A percentile compares a stretch with the other conserved stretches of the same genome.
phyloP scores from a whole-genome alignment of 2,329 filamentous ascomycete genomes.

The Cordyceps farinosa region DNA sequence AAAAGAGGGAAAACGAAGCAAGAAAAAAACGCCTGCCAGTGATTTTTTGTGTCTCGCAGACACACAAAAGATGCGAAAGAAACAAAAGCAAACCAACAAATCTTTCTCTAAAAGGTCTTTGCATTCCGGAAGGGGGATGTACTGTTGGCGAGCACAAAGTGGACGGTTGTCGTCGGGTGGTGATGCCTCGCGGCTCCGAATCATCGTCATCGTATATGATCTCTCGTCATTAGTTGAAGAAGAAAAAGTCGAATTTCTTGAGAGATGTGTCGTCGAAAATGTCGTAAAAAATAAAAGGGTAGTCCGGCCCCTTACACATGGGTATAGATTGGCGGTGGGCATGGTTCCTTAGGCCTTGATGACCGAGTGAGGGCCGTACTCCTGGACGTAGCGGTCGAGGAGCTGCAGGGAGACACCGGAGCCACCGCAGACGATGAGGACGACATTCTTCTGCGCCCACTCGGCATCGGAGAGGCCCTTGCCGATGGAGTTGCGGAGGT shows the following conservation, averaged over 20 bases:
- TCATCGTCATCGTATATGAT: conserved; percentile 6
- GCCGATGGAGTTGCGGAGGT: conserved; percentile 59
- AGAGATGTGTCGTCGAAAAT: conserved; percentile 1
- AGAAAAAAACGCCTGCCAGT: conserved; percentile 17
- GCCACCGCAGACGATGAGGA: conserved; percentile 82
- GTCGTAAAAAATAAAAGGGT: background rate
- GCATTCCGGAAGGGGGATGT: background rate
- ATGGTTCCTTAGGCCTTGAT: conserved; percentile 28
- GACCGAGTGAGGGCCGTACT: conserved; percentile 34
- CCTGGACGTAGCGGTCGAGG: conserved; percentile 54
- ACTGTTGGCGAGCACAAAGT: conserved; percentile 2
- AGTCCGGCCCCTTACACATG: background rate
- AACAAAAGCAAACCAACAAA: conserved; percentile 15
- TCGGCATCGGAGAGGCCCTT: conserved; percentile 50
- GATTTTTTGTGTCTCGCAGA: conserved; percentile 6
- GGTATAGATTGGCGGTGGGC: background rate
- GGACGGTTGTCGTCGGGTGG: conserved; percentile 6
- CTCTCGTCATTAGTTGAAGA: background rate
- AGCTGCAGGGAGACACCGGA: conserved; percentile 62
- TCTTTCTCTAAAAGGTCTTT: conserved; percentile 17
- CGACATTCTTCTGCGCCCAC: conserved; percentile 66
- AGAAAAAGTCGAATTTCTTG: background rate
- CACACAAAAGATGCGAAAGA: conserved; percentile 1
- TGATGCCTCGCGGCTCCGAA: conserved; percentile 3
- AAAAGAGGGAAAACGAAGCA: conserved; percentile 2